Evolutionary conservation across 306 rosid species (phyloP), one percentile per base, ranked within the genome.

Genomic region (Citrullus amarus): DNA sequence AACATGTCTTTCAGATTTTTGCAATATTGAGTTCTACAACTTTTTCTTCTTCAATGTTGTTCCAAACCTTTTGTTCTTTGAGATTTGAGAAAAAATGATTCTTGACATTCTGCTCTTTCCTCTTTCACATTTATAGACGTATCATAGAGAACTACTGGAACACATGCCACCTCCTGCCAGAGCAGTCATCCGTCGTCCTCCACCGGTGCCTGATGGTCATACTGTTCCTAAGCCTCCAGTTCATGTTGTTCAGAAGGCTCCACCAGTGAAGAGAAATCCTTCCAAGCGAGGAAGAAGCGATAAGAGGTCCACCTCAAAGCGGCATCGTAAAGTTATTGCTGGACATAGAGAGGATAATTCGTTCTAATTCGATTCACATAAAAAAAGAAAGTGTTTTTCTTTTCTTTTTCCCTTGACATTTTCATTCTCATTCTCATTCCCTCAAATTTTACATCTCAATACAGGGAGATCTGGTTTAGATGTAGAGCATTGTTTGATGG

Each of bases 111-210:
- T 15, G 51, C 63, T 22, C 59, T 48, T 68, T 55, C 58, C 58
- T 41, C 68, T 76, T 43, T 78, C 77, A 60, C 73, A 67, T 83
- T 54, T 63, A 50, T 88, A 92, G 97, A 86, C 88, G 61, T 91
- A 95, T 84, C 99, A 95, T 86, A 87, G 90, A 81, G 97, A 91
- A 50, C 5, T 92, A 75, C 76, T 92, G 85, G 97, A 92, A 81
- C 88, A 85, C 65, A 90, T 89, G 93, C 93, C 98, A 57, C 93
- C 91, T 61, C 84, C 87, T 57, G 71, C n/a, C 55, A 54, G 43
- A 76, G 44, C 25, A 22, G 79, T 67, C 68, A 44, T 78, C 58
- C 88, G 57, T 28, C 44, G 41, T 46, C 87, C 82, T 69, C 91
- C 89, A 6, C 61, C 43, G 46, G 46, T 46, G 78, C 80, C 83